A percentile compares a stretch with the other conserved stretches of the same genome.
Evolutionary conservation across 2,329 filamentous ascomycete species (phyloP).

Genomic region (Arthroderma sp.): DNA sequence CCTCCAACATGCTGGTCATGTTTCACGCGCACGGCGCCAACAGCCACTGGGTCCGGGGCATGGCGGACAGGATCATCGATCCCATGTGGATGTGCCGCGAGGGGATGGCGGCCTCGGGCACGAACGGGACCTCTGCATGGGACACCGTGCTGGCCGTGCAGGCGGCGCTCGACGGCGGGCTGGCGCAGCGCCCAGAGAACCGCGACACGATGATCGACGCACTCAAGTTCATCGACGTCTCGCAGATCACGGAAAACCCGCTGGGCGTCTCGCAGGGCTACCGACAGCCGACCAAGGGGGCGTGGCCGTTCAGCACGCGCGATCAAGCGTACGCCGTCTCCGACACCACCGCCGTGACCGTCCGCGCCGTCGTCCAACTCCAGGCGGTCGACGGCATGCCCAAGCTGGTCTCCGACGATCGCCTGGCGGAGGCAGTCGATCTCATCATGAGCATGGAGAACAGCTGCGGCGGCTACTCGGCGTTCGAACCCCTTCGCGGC

Average conservation of each 20-base stretch:
- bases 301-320: conserved; percentile 8
- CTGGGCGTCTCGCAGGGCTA: neutral
- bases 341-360: conserved; percentile 7
- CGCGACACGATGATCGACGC: conserved; percentile 4
- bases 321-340: conserved; percentile 6
- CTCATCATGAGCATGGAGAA: conserved; percentile 10
- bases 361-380: conserved; percentile 9
- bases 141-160: conserved; percentile 8
- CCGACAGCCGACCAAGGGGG: conserved; percentile 6
- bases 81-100: conserved; percentile 5
- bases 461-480: conserved; percentile 8
- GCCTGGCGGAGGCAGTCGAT: conserved; percentile 10
- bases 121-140: neutral
- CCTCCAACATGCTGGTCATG: conserved; percentile 3
- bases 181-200: neutral
- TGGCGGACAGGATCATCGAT: conserved; percentile 2
- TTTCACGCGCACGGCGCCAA: conserved; percentile 5
- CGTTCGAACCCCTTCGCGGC: conserved; percentile 11
- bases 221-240: conserved; percentile 6
- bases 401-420: conserved; percentile 9
- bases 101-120: neutral
- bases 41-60: conserved; percentile 4
- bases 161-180: conserved; percentile 1
- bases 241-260: conserved; percentile 5
- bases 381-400: conserved; percentile 4